Percentiles rank a stretch among this genome's conserved stretches.
phyloP scores from a whole-genome alignment of 768 basidiomycete genomes.

The Rhodotorula sphaerocarpa region DNA sequence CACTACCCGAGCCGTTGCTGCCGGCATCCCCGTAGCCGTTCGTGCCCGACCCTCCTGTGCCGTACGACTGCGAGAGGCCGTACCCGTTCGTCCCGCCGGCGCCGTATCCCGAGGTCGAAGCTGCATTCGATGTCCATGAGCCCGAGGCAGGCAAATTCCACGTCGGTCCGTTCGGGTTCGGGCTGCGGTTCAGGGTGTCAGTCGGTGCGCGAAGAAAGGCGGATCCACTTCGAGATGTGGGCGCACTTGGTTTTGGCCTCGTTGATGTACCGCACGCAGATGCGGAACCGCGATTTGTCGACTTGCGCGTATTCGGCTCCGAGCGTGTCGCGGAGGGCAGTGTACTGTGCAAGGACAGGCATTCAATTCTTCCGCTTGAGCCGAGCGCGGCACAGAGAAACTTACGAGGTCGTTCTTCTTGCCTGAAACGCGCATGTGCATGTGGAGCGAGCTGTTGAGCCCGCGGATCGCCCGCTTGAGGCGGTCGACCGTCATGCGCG shows the following conservation, averaged over 20 bases:
- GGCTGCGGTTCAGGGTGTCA: neutral
- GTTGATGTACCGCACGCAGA: neutral
- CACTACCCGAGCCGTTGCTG: neutral
- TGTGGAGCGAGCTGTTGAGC: constrained; percentile 3
- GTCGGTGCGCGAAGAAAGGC: neutral
- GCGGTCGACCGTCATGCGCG: constrained; percentile 25
- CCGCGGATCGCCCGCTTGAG: constrained; percentile 20
- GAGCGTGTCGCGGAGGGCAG: neutral
- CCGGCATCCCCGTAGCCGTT: neutral
- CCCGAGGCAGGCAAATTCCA: neutral
- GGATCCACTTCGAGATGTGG: no score
- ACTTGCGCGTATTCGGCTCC: neutral
- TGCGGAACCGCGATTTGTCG: constrained; percentile 7
- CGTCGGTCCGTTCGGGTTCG: neutral
- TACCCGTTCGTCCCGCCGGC: neutral
- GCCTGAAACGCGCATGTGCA: constrained; percentile 9
- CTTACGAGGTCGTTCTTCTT: constrained; percentile 27
- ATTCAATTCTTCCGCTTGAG: no score
- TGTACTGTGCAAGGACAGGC: neutral
- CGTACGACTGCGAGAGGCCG: neutral
- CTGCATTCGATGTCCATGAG: no score
- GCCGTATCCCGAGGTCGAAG: neutral
- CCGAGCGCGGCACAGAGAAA: neutral
- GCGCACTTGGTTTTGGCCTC: no score
- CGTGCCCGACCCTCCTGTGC: neutral